phyloP scores from a whole-genome alignment of 768 basidiomycete species.

The Auriscalpium vulgare region DNA sequence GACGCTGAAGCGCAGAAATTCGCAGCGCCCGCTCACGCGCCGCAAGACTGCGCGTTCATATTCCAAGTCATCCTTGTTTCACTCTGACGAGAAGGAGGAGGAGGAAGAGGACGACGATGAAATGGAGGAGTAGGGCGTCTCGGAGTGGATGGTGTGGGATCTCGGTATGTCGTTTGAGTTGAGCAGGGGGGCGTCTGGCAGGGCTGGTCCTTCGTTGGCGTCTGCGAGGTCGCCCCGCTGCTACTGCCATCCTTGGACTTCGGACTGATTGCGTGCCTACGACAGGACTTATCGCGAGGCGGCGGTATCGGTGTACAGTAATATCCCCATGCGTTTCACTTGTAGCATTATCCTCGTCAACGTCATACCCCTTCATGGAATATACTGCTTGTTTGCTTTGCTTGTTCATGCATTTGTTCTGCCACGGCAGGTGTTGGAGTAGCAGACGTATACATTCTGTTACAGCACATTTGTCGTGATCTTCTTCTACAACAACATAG shows the following conservation, averaged over 20 bases:
- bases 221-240: neutral
- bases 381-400: neutral
- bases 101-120: conserved; percentile 2
- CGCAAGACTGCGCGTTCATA: conserved; percentile 24
- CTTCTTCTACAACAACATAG: no score
- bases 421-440: neutral
- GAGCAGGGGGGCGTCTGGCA: neutral
- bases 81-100: neutral
- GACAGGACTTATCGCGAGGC: neutral
- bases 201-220: neutral
- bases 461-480: neutral
- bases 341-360: conserved; percentile 3
- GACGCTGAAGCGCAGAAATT: conserved; percentile 36
- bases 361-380: conserved; percentile 3
- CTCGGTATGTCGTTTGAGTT: neutral
- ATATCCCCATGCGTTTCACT: conserved; percentile 2
- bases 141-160: neutral
- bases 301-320: neutral
- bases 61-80: conserved; percentile 24
- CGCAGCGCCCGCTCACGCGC: conserved; percentile 29
- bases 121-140: neutral
- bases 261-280: neutral
- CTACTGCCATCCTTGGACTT: neutral
- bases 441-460: neutral
- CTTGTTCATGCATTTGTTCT: neutral